Conservation (phyloP, 2,329 filamentous ascomycete genomes). For the Fusarium transvaalense region DNA sequence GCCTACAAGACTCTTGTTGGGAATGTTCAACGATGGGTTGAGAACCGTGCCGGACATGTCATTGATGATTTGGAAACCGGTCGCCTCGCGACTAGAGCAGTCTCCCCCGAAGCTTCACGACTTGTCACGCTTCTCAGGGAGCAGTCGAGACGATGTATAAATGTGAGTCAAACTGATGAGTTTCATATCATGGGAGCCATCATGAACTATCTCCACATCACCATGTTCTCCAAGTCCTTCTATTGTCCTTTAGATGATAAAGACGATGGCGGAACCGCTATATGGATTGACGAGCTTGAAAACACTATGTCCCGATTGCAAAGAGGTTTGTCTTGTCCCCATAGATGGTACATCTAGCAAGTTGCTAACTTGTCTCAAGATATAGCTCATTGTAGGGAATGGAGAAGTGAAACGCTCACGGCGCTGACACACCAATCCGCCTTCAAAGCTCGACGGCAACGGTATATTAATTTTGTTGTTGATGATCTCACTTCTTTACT, state of each 20-base stretch:
- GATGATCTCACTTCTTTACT: constrained; percentile 54
- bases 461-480: constrained; percentile 49
- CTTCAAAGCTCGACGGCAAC: constrained; percentile 50
- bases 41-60: constrained; percentile 50
- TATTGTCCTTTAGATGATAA: constrained; percentile 54
- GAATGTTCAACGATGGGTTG: constrained; percentile 55
- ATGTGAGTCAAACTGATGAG: constrained; percentile 51
- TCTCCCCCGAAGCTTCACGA: constrained; percentile 47
- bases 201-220: constrained; percentile 55
- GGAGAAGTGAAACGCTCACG: constrained; percentile 55
- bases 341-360: background rate
- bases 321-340: constrained; percentile 45
- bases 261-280: constrained; percentile 48
- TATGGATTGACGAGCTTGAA: constrained; percentile 53
- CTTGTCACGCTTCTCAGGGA: constrained; percentile 54
- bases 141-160: constrained; percentile 52
- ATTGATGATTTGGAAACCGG: constrained; percentile 52
- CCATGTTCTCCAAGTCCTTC: constrained; percentile 54
- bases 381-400: constrained; percentile 52
- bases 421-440: constrained; percentile 51
- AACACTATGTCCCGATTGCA: constrained; percentile 52
- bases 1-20: constrained; percentile 51
- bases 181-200: constrained; percentile 54
- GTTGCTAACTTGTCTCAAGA: constrained; percentile 44
- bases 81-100: constrained; percentile 43